phyloP scores from a whole-genome alignment of 179 eudicot species.

The Actinidia chinensis region DNA sequence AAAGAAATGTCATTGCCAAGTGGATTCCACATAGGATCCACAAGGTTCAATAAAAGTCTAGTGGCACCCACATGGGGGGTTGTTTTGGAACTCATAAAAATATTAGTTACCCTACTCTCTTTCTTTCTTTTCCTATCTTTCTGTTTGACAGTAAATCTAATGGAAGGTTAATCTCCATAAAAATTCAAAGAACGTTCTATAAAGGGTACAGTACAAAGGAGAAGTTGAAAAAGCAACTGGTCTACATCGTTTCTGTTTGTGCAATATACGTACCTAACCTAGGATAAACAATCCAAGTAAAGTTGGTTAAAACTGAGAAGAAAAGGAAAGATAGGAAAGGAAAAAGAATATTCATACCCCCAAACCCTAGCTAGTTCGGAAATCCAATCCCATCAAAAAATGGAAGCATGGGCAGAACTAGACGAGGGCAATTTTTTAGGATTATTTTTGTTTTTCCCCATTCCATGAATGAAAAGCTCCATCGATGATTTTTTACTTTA shows the following conservation, averaged over 20 bases:
- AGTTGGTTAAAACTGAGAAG: neutral
- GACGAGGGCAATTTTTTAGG: too few relatives aligned
- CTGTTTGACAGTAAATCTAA: neutral
- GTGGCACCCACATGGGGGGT: neutral
- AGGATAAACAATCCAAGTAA: neutral
- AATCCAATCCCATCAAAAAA: too few relatives aligned
- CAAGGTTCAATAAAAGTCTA: neutral
- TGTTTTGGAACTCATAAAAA: neutral
- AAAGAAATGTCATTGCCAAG: neutral
- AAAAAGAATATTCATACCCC: too few relatives aligned
- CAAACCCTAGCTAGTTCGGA: too few relatives aligned
- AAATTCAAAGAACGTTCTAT: too few relatives aligned
- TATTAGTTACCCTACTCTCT: neutral
- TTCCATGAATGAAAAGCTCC: too few relatives aligned
- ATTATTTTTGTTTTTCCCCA: too few relatives aligned
- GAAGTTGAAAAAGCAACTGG: neutral
- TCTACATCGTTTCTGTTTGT: neutral
- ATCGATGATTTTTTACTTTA: too few relatives aligned
- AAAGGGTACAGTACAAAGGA: conserved; percentile 4
- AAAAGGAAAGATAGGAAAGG: neutral
- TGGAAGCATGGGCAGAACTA: too few relatives aligned
- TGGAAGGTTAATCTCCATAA: neutral
- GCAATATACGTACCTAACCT: conserved; percentile 3
- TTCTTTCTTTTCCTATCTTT: neutral
- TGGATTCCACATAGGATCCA: neutral